Conservation (phyloP, 306 rosid genomes). For the Trifolium subterraneum region DNA sequence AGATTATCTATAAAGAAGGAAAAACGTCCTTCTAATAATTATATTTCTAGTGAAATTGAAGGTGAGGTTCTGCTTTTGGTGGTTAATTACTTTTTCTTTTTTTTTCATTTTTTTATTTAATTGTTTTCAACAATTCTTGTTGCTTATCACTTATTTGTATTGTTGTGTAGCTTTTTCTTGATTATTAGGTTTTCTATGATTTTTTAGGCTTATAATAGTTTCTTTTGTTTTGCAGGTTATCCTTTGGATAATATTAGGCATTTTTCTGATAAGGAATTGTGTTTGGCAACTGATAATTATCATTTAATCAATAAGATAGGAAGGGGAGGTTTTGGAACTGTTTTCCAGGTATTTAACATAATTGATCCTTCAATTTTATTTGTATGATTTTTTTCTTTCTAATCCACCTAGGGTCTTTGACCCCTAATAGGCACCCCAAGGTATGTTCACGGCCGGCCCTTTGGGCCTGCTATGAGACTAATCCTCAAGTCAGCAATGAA, state of each 20-base stretch:
- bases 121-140: slow-evolving; percentile 19
- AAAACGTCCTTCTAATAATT: slow-evolving; percentile 16
- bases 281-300: slow-evolving; percentile 75
- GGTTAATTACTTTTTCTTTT: not conserved
- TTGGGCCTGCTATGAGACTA: too few species aligned
- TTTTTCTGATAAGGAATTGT: slow-evolving; percentile 73
- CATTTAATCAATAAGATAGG: slow-evolving; percentile 74
- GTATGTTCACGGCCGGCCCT: too few species aligned
- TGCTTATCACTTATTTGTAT: too few species aligned
- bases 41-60: slow-evolving; percentile 47
- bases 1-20: not conserved
- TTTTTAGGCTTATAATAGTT: slow-evolving; percentile 15
- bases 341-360: slow-evolving; percentile 69
- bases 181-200: slow-evolving; percentile 23
- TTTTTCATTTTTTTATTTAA: not conserved
- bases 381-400: too few species aligned
- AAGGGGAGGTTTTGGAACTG: slow-evolving; percentile 93
- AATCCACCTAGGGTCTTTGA: too few species aligned
- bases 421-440: too few species aligned
- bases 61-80: slow-evolving; percentile 52
- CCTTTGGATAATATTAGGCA: slow-evolving; percentile 55
- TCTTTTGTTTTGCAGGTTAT: slow-evolving; percentile 55
- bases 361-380: not conserved
- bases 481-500: too few species aligned
- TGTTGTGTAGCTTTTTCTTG: not conserved